phyloP scores from a whole-genome alignment of 495 filamentous ascomycete species.

The Aspergillus haitiensis region DNA sequence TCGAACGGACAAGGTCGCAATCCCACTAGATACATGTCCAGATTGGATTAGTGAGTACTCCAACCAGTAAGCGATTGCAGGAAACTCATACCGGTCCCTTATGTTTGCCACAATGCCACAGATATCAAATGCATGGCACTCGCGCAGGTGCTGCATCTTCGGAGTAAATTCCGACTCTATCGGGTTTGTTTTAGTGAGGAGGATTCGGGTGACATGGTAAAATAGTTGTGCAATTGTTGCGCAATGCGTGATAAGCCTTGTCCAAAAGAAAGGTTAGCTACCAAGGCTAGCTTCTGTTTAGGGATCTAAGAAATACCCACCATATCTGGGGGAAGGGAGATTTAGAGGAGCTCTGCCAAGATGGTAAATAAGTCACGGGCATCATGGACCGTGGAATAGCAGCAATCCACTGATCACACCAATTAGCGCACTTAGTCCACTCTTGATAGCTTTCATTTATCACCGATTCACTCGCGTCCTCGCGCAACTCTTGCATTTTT shows the following conservation, averaged over 20 bases:
- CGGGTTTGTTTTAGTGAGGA: slow-evolving; percentile 82
- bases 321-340: slow-evolving; percentile 87
- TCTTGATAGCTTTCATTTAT: slow-evolving; percentile 66
- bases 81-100: slow-evolving; percentile 61
- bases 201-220: slow-evolving; percentile 80
- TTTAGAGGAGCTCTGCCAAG: slow-evolving; percentile 64
- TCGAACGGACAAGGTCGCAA: slow-evolving; percentile 73
- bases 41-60: slow-evolving; percentile 8
- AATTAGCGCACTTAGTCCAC: slow-evolving; percentile 70
- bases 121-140: slow-evolving; percentile 72
- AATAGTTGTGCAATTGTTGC: slow-evolving; percentile 83
- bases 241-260: slow-evolving; percentile 74
- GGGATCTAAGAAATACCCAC: slow-evolving; percentile 44
- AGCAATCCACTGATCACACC: slow-evolving; percentile 80
- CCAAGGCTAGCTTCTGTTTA: neutral
- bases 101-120: slow-evolving; percentile 87
- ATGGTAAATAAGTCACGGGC: slow-evolving; percentile 73
- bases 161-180: slow-evolving; percentile 49
- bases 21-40: slow-evolving; percentile 49
- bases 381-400: slow-evolving; percentile 81
- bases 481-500: slow-evolving; percentile 57
- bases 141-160: slow-evolving; percentile 68
- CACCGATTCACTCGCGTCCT: slow-evolving; percentile 60
- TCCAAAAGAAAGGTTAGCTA: slow-evolving; percentile 4
- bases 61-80: neutral